A percentile compares a stretch with the other conserved stretches of the same genome.
Conservation (phyloP, 208 protist genomes). For the Crithidia fasciculata region DNA sequence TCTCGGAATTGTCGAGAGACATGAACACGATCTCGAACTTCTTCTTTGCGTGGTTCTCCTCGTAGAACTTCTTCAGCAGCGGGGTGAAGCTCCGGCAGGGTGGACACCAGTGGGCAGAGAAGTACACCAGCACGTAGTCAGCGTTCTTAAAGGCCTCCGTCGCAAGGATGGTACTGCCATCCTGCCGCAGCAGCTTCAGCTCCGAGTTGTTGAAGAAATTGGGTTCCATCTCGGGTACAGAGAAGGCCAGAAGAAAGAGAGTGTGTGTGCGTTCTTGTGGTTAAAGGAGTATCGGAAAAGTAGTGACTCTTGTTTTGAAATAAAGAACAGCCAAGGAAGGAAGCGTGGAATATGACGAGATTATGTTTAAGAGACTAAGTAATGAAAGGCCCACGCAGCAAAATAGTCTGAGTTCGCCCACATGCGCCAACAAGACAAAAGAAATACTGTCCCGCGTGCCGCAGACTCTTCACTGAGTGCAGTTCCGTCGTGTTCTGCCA, state of each 20-base stretch:
- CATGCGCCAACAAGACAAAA: too few species aligned
- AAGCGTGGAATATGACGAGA: too few species aligned
- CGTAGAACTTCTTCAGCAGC: constrained; percentile 57
- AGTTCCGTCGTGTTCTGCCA: too few species aligned
- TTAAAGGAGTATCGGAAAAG: too few species aligned
- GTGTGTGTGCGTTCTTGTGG: too few species aligned
- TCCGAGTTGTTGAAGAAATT: constrained; percentile 4
- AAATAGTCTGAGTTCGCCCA: too few species aligned
- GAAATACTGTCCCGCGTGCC: too few species aligned
- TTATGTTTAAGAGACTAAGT: too few species aligned
- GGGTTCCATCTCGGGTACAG: not conserved
- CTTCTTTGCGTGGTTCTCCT: constrained; percentile 39
- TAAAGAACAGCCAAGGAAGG: too few species aligned
- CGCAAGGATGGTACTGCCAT: constrained; percentile 33
- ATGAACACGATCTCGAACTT: constrained; percentile 79
- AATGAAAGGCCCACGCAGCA: too few species aligned
- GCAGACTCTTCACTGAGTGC: too few species aligned
- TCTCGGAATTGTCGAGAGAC: constrained; percentile 51
- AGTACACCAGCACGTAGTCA: constrained; percentile 73
- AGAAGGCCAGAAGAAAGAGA: not conserved
- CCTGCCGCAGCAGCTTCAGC: constrained; percentile 49
- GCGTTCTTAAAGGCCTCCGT: constrained; percentile 29
- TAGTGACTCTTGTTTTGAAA: too few species aligned
- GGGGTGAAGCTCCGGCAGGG: constrained; percentile 83
- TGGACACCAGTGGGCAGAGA: constrained; percentile 87